Conservation (phyloP, 495 filamentous ascomycete species). For the Tuber magnatum region DNA sequence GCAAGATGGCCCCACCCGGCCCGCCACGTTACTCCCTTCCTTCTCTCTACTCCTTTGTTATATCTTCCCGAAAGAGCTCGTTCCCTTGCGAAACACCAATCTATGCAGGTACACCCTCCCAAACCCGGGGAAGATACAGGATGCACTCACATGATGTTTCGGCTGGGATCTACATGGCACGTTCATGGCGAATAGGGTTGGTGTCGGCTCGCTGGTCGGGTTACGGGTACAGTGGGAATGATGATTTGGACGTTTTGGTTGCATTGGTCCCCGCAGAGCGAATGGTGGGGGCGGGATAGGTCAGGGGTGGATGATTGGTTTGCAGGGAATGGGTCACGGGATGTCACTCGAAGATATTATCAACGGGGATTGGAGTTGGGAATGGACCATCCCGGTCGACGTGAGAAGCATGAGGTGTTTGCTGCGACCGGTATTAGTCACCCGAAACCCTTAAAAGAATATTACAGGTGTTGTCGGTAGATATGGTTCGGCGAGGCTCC, state of each 20-base stretch:
- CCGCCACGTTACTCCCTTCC: background rate
- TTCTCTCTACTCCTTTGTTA: background rate
- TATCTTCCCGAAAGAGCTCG: background rate
- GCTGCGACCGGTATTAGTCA: background rate
- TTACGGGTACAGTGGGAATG: constrained; percentile 1
- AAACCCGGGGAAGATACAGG: background rate
- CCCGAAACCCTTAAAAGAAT: background rate
- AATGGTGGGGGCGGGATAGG: background rate
- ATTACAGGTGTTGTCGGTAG: background rate
- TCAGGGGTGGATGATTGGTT: background rate
- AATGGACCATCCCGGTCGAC: background rate
- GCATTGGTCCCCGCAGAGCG: background rate
- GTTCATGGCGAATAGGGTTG: background rate
- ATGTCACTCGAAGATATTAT: background rate
- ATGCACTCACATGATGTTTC: background rate
- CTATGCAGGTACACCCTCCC: background rate
- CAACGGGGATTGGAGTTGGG: background rate
- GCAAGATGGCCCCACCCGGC: background rate
- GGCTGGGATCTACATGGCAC: constrained; percentile 1
- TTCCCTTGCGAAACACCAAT: background rate
- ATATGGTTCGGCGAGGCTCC: background rate
- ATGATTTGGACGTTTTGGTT: constrained; percentile 1
- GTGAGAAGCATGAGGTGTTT: background rate
- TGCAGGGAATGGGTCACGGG: background rate
- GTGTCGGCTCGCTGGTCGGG: background rate